Conservation (phyloP, 495 filamentous ascomycete species). For the Xylaria sp. region DNA sequence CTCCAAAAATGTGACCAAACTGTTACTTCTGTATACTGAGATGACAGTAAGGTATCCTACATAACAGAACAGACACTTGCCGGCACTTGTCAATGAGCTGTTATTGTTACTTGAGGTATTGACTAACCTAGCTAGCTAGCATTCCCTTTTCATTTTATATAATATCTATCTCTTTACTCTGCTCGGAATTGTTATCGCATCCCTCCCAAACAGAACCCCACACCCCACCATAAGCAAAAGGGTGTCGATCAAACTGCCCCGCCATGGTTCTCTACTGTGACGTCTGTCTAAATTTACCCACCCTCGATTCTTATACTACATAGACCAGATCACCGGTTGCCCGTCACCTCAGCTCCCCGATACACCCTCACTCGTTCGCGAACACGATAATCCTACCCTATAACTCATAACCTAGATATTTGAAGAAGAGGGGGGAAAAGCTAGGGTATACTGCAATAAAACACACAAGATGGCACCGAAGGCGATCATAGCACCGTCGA, state of each 20-base stretch:
- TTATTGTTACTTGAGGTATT: background rate
- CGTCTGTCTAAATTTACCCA: conserved; percentile 28
- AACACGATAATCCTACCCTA: background rate
- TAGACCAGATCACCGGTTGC: background rate
- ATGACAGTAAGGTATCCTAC: background rate
- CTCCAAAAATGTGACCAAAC: background rate
- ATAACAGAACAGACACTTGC: background rate
- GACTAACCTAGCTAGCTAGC: background rate
- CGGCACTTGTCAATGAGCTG: background rate
- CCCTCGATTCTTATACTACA: background rate
- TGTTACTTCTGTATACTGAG: background rate
- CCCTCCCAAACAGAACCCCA: conserved; percentile 2
- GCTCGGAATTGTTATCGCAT: background rate
- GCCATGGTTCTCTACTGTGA: conserved; percentile 37
- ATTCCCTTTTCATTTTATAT: background rate
- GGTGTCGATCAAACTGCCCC: conserved; percentile 31
- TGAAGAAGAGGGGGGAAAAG: background rate
- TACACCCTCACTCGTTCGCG: background rate
- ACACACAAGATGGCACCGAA: conserved; percentile 73
- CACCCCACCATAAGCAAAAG: conserved; percentile 31
- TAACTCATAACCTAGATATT: background rate
- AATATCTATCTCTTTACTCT: background rate
- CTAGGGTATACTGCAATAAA: no score
- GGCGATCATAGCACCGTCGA: conserved; percentile 95
- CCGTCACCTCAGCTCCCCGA: no score